A percentile compares a stretch with the other conserved stretches of the same genome.
phyloP scores from a whole-genome alignment of 305 asterid species.

The Rubia tinctorum region DNA sequence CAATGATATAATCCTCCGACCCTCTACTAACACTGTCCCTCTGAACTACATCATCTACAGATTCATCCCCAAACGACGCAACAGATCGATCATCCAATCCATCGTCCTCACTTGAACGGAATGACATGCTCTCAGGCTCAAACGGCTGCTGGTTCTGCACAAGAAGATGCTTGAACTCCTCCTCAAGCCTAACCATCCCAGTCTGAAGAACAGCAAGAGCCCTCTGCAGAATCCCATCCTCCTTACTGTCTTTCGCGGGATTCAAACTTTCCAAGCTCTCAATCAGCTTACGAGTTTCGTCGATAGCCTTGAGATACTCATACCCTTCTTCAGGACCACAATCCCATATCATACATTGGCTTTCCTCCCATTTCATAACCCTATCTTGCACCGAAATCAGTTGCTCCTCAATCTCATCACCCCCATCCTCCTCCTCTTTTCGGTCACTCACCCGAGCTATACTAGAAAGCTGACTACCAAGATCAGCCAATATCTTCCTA shows the following conservation, averaged over 20 bases:
- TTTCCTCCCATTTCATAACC: constrained; percentile 74
- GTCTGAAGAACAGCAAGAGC: constrained; percentile 78
- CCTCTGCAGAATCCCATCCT: constrained; percentile 36
- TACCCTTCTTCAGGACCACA: constrained; percentile 66
- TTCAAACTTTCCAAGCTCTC: constrained; percentile 54
- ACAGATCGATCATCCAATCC: constrained; percentile 56
- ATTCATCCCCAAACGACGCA: constrained; percentile 81
- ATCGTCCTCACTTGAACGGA: constrained; percentile 86
- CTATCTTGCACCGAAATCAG: constrained; percentile 53
- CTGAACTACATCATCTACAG: constrained; percentile 57
- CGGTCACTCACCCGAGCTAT: constrained; percentile 36
- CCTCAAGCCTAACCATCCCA: constrained; percentile 90
- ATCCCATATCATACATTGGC: constrained; percentile 76
- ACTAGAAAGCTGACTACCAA: constrained; percentile 56
- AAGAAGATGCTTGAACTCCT: constrained; percentile 75
- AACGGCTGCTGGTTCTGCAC: constrained; percentile 77
- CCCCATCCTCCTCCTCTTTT: constrained; percentile 23
- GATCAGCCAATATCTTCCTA: constrained; percentile 64
- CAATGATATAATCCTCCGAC: constrained; percentile 62
- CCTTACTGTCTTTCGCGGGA: constrained; percentile 29
- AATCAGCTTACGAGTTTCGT: constrained; percentile 56
- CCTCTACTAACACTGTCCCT: constrained; percentile 67
- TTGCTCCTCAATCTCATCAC: constrained; percentile 53
- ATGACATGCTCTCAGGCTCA: constrained; percentile 87
- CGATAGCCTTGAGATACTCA: constrained; percentile 67